A percentile compares a stretch with the other conserved stretches of the same genome.
phyloP scores from a whole-genome alignment of 176 grass and related monocot species.

The Elymus sibiricus region DNA sequence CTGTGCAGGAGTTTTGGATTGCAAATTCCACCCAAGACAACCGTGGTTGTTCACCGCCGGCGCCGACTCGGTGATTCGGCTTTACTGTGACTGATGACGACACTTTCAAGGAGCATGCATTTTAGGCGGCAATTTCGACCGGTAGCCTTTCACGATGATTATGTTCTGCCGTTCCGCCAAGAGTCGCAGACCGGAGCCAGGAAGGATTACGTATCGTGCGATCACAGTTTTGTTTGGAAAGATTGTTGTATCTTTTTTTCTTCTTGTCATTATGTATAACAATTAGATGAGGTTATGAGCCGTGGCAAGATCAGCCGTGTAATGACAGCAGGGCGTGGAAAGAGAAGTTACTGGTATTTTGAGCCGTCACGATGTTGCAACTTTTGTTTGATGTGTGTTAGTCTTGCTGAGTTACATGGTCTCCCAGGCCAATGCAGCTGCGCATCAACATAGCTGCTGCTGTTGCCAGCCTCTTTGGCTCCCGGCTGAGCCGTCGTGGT shows the following conservation, averaged over 20 bases:
- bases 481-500: too few relatives aligned
- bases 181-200: not conserved
- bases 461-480: too few relatives aligned
- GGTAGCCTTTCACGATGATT: not conserved
- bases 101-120: not conserved
- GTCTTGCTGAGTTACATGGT: not conserved
- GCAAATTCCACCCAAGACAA: slow-evolving; percentile 91
- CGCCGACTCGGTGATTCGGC: slow-evolving; percentile 69
- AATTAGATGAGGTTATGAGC: not conserved
- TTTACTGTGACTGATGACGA: slow-evolving; percentile 64
- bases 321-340: not conserved
- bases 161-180: not conserved
- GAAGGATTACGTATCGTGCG: not conserved
- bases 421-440: not conserved
- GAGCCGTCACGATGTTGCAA: too few relatives aligned
- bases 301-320: not conserved
- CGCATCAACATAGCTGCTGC: too few relatives aligned
- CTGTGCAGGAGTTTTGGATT: slow-evolving; percentile 74
- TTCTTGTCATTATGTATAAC: not conserved
- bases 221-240: not conserved
- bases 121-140: not conserved
- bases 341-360: not conserved
- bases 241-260: not conserved
- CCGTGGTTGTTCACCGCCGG: slow-evolving; percentile 95
- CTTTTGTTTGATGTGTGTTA: not conserved